These are phyloP conservation scores for Ogataea saltuana DNA, from an alignment of 805 yeast genomes.

Conservation along the genomic window DNA sequence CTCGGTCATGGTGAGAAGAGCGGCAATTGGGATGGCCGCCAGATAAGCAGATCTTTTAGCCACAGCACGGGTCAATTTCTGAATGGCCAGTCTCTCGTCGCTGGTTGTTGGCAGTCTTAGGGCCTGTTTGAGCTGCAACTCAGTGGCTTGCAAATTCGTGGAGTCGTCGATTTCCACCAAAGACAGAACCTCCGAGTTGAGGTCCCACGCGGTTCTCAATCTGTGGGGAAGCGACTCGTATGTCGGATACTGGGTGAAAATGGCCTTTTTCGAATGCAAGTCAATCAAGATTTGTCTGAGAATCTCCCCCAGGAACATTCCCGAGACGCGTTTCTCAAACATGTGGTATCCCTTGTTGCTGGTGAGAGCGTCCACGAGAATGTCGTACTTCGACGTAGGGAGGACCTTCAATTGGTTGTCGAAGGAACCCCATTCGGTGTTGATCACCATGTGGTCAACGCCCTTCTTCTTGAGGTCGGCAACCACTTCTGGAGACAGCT, in stretches of 20 bases:
- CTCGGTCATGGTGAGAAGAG: conserved; percentile 64
- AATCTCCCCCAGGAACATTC: conserved; percentile 92
- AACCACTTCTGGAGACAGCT: conserved; percentile 55
- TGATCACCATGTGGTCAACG: conserved; percentile 75
- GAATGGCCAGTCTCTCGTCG: conserved; percentile 75
- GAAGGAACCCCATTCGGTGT: conserved; percentile 98
- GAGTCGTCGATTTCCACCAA: conserved; percentile 84
- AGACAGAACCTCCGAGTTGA: conserved; percentile 83
- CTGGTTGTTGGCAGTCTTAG: conserved; percentile 67
- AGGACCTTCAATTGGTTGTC: conserved; percentile 77
- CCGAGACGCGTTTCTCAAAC: conserved; percentile 90
- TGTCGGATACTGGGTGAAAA: conserved; percentile 55
- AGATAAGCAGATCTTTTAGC: conserved; percentile 87
- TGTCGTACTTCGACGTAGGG: conserved; percentile 80
- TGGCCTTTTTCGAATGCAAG: conserved; percentile 54
- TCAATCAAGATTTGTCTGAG: conserved; percentile 74
- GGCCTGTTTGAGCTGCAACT: conserved; percentile 62
- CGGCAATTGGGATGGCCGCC: conserved; percentile 88
- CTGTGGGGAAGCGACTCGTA: conserved; percentile 56
- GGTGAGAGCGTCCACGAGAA: conserved; percentile 65
- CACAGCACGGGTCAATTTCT: conserved; percentile 72
- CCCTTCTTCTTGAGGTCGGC: conserved; percentile 43
- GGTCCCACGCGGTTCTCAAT: conserved; percentile 71
- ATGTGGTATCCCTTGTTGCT: conserved; percentile 85
- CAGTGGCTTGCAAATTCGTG: conserved; percentile 67